phyloP scores from a whole-genome alignment of 305 asterid genomes.

The Solanum chacoense region DNA sequence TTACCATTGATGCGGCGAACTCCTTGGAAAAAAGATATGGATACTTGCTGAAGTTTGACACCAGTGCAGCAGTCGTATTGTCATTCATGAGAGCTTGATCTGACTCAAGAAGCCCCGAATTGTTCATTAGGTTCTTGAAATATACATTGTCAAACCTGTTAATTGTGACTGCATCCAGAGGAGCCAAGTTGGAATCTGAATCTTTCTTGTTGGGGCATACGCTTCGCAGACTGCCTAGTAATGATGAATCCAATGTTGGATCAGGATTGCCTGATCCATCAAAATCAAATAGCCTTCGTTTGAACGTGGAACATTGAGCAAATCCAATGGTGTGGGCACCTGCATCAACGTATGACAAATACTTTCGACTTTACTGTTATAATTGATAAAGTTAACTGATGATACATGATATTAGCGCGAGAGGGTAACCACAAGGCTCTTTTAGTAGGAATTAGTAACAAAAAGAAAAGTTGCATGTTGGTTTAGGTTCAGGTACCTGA shows the following conservation, averaged over 20 bases:
- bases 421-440: background rate
- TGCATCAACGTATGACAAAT: conserved; percentile 2
- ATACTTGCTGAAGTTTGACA: conserved; percentile 30
- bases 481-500: conserved; percentile 29
- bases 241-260: conserved; percentile 35
- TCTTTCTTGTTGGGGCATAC: conserved; percentile 34
- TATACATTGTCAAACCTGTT: conserved; percentile 50
- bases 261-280: conserved; percentile 79
- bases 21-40: conserved; percentile 42
- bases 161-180: conserved; percentile 30
- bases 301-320: conserved; percentile 63
- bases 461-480: background rate
- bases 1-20: conserved; percentile 48
- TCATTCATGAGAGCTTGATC: conserved; percentile 59
- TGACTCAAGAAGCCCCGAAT: conserved; percentile 46
- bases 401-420: background rate
- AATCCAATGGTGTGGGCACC: conserved; percentile 69
- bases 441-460: background rate
- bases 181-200: conserved; percentile 45
- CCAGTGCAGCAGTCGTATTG: conserved; percentile 39
- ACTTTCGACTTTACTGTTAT: background rate
- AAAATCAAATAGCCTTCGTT: conserved; percentile 50
- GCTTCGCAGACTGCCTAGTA: conserved; percentile 27
- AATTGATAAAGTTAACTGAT: background rate
- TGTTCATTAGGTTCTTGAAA: conserved; percentile 40